Evolutionary conservation across 2,329 filamentous ascomycete genomes (phyloP).

Genomic region (Penicillium occitanis): DNA sequence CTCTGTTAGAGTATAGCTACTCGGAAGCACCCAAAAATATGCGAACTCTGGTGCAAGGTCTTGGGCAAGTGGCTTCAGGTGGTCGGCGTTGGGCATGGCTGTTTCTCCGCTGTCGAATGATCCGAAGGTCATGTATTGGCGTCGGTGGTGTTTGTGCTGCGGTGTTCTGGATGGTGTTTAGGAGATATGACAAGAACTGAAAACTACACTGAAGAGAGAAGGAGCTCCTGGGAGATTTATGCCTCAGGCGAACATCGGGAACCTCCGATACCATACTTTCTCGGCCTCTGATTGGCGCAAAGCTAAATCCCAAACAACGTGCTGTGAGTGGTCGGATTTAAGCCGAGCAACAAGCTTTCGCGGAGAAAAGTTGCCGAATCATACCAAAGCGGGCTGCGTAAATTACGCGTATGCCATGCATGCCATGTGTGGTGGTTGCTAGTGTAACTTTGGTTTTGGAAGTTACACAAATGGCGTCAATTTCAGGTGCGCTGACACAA

Average conservation of each 20-base stretch:
- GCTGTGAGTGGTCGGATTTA: constrained; percentile 14
- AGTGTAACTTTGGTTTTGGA: not conserved
- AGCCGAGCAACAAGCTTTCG: constrained; percentile 1
- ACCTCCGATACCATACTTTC: not conserved
- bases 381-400: not conserved
- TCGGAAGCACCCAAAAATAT: constrained; percentile 45
- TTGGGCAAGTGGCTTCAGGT: not conserved
- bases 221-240: not conserved
- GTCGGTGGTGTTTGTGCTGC: not conserved
- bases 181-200: not conserved
- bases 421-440: not conserved
- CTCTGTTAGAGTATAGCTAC: constrained; percentile 47
- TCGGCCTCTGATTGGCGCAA: constrained; percentile 5
- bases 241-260: not conserved
- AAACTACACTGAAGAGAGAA: not conserved
- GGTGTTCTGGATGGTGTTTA: constrained; percentile 2
- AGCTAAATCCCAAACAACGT: too few relatives aligned
- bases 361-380: not conserved
- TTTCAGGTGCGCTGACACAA: not conserved
- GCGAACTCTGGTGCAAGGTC: constrained; percentile 21
- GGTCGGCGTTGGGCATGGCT: not conserved
- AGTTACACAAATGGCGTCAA: not conserved
- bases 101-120: constrained; percentile 1
- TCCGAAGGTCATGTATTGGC: not conserved
- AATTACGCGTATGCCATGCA: not conserved